phyloP scores from a whole-genome alignment of 1,284 basidiomycete genomes.

The Tylopilus microsporus region DNA sequence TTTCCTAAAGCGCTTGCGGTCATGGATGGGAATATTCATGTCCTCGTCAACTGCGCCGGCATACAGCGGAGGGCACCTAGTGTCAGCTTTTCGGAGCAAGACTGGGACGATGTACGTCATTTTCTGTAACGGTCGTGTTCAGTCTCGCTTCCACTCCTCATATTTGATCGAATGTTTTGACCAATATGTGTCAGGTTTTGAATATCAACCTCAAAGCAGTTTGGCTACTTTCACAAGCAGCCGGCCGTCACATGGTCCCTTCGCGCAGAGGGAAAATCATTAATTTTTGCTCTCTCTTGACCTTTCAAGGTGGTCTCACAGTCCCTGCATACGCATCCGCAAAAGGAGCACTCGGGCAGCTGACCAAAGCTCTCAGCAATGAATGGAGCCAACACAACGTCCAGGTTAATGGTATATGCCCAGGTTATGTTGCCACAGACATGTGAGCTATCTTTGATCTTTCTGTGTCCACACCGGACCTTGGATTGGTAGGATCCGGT shows the following conservation, averaged over 20 bases:
- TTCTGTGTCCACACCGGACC: neutral
- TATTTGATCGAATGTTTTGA: conserved; percentile 17
- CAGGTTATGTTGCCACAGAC: conserved; percentile 90
- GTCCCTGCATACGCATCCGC: conserved; percentile 91
- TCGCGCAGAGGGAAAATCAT: conserved; percentile 74
- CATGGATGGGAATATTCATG: conserved; percentile 68
- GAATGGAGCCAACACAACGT: conserved; percentile 81
- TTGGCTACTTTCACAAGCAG: conserved; percentile 73
- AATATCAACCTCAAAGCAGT: conserved; percentile 75
- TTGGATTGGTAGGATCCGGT: neutral
- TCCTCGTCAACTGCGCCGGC: conserved; percentile 92
- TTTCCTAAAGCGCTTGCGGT: conserved; percentile 61
- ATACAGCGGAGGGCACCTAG: conserved; percentile 85
- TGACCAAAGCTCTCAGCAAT: conserved; percentile 60
- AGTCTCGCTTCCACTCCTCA: conserved; percentile 8
- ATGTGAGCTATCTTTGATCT: conserved; percentile 50
- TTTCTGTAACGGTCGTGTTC: conserved; percentile 7
- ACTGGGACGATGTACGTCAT: conserved; percentile 82
- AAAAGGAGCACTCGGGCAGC: conserved; percentile 80
- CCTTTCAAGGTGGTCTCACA: conserved; percentile 76
- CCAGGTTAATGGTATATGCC: conserved; percentile 87
- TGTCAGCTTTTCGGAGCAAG: conserved; percentile 75
- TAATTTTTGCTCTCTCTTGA: conserved; percentile 74
- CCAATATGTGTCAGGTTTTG: conserved; percentile 50
- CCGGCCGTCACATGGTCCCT: conserved; percentile 76